A percentile compares a stretch with the other conserved stretches of the same genome.
Evolutionary conservation across 306 rosid genomes (phyloP).

Genomic region (Lathyrus tuberosus): DNA sequence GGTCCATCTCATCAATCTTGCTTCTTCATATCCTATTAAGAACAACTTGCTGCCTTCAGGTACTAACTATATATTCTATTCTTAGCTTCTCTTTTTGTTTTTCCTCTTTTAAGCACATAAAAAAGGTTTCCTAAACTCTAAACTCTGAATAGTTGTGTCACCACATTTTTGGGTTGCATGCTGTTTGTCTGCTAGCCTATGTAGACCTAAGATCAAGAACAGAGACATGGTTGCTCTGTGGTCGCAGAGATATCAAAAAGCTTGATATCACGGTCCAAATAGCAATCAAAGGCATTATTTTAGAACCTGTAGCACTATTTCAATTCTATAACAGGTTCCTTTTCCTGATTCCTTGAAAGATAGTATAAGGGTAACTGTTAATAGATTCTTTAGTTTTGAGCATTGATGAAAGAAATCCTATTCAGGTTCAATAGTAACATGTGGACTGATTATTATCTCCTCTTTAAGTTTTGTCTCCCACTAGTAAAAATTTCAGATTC

Average conservation of each 20-base stretch:
- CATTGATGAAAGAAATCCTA: neutral
- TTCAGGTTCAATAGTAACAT: conserved; percentile 25
- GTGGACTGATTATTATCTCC: conserved; percentile 23
- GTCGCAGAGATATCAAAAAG: neutral
- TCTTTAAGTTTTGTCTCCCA: conserved; percentile 17
- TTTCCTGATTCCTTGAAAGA: neutral
- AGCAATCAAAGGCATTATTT: neutral
- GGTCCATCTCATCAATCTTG: conserved; percentile 28
- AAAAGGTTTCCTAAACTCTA: neutral
- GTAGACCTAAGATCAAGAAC: neutral
- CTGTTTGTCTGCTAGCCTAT: neutral
- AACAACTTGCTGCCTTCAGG: conserved; percentile 57
- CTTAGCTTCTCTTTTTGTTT: neutral
- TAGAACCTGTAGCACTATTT: neutral
- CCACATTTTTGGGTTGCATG: conserved; percentile 7
- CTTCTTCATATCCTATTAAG: conserved; percentile 45
- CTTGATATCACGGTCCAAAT: neutral
- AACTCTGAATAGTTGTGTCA: neutral
- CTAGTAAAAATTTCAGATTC: conserved; percentile 29
- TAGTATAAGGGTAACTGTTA: neutral
- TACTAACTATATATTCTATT: conserved; percentile 39
- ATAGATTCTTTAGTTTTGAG: conserved; percentile 12
- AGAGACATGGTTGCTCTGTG: neutral
- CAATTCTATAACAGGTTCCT: neutral
- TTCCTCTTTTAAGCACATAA: neutral